phyloP scores from a whole-genome alignment of 805 yeast species.

The Groenewaldozyma tartarivorans region DNA sequence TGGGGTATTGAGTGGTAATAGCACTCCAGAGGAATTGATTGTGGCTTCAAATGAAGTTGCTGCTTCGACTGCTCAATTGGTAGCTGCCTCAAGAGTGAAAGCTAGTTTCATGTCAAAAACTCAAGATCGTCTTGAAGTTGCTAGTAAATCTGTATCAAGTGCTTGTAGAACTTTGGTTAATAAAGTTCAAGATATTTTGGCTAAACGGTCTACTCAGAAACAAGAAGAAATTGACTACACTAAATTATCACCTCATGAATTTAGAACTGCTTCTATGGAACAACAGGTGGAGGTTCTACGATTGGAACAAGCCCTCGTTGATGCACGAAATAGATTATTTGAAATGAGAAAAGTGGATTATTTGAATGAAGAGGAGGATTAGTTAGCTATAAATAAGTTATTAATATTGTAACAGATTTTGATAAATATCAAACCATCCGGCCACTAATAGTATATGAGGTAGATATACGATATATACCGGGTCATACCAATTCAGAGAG shows the following conservation, averaged over 20 bases:
- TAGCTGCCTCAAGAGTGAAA: conserved; percentile 83
- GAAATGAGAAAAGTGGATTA: conserved; percentile 77
- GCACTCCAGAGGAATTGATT: conserved; percentile 70
- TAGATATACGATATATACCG: too few species aligned
- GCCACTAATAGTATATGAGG: too few species aligned
- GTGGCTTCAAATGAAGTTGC: conserved; percentile 90
- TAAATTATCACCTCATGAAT: conserved; percentile 63
- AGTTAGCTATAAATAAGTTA: too few species aligned
- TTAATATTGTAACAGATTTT: too few species aligned
- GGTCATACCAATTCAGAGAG: too few species aligned
- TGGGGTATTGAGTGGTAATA: conserved; percentile 57
- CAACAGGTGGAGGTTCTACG: conserved; percentile 86
- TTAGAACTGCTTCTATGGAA: conserved; percentile 81
- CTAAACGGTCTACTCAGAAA: conserved; percentile 29
- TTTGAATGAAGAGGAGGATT: conserved; percentile 53
- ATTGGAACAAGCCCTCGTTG: conserved; percentile 59
- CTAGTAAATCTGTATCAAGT: conserved; percentile 58
- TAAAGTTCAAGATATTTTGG: conserved; percentile 55
- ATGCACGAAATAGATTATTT: conserved; percentile 73
- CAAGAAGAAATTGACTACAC: conserved; percentile 52
- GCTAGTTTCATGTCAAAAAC: conserved; percentile 67
- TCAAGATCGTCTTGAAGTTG: conserved; percentile 62
- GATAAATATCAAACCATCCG: too few species aligned
- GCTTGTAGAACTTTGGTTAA: conserved; percentile 68
- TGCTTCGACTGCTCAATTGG: conserved; percentile 85